Evolutionary conservation across 2,329 filamentous ascomycete species (phyloP), one percentile per base, ranked within the genome.

Genomic region (Colletotrichum truncatum): DNA sequence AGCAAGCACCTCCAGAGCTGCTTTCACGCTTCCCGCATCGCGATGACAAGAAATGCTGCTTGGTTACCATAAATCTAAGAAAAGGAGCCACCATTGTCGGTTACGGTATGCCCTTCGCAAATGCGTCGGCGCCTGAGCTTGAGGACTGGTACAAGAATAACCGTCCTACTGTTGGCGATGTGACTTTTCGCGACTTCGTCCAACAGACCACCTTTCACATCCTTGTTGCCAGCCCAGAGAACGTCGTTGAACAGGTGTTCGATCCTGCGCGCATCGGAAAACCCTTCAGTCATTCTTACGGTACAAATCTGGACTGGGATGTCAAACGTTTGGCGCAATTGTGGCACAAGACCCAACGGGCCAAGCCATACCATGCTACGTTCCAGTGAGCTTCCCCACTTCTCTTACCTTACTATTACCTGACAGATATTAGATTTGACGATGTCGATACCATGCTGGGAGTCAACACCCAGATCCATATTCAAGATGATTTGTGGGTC

Each of bases 351-450:
- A 39, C 36, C 36, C n/a, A n/a, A n/a, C 36, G 2, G 14, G 36
- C 36, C 0, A 39, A 0, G 0, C 3, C n/a, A 16, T n/a, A n/a
- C n/a, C 36, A 16, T 39, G 18, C 36, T n/a, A 39, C 1, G n/a
- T 18, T 39, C 36, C 36, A 14, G 18, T 1, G 18, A 16, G 36
- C 18, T n/a, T 10, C 36, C 14, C 18, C n/a, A 39, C n/a, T 16
- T 39, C 14, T 39, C 36, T n/a, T 12, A 39, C 1, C 2, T 14
- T 39, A 10, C 10, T 39, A 39, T 39, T 0, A 39, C 36, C n/a
- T 39, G n/a, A 8, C 36, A 39, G n/a, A n/a, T n/a, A n/a, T n/a
- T 39, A 43, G 39, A 8, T 43, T 21, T 18, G 23, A 43, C 8
- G 1, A 25, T 0, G 18, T 21, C 39, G 23, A 43, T 11, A 18